Evolutionary conservation across 2,329 filamentous ascomycete genomes (phyloP), one percentile per base, ranked within the genome.

Genomic region (Alternaria longipes): DNA sequence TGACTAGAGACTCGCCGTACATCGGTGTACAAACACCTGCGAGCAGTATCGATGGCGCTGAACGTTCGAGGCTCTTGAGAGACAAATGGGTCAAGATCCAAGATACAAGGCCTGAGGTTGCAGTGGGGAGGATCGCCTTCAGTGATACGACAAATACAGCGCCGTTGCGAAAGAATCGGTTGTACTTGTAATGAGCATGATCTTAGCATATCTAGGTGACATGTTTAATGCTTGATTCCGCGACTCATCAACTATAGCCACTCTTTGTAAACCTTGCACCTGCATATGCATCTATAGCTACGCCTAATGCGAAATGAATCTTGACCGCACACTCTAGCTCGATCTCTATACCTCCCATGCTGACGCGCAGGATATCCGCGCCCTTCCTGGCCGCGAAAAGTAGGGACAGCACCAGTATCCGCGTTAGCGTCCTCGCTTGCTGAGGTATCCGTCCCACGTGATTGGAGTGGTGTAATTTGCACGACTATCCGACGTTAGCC

Each of bases 401-500:
- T 36, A 34, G 22, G 47, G 52, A 30, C 46, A n/a, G 57, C 66
- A 60, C 45, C 46, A 62, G 38, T 71, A 71, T 62, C 69, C 69
- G 69, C 54, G n/a, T 41, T 50, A 40, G 50, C 46, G 36, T 52
- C 38, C 24, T 49, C 30, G 30, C 38, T 42, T 30, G 52, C 71
- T 65, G 45, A 24, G 67, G 62, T 74, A 73, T 63, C 71, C 70
- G 71, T 34, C 42, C 38, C 64, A 61, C 60, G 60, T 60, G 58
- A 49, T 49, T 62, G 11, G 14, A 5, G 8, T 28, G 40, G 55
- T 32, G 22, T 12, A 12, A 22, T 7, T 12, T 36, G 53, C 65
- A 45, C 24, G 50, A 51, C 60, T 66, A 73, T 54, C 72, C 72
- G 72, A 45, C 30, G 24, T 26, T 73, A 73, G 36, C 73, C 73